A percentile compares a stretch with the other conserved stretches of the same genome.
phyloP scores from a whole-genome alignment of 2,329 filamentous ascomycete genomes.

The Escovopsis weberi region DNA sequence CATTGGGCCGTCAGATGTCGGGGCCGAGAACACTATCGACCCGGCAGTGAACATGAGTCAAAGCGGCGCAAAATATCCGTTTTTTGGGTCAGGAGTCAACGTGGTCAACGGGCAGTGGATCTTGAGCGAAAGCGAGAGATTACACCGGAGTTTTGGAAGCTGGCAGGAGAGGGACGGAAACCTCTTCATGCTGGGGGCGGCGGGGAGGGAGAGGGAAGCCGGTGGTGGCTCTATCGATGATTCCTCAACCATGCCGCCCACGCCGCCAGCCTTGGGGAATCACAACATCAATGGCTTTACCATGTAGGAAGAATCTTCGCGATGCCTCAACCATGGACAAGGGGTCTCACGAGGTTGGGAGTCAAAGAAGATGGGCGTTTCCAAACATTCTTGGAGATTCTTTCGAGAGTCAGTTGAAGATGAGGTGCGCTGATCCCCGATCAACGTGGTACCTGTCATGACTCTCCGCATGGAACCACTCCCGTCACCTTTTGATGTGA shows the following conservation, averaged over 20 bases:
- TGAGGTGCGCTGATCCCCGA: no score
- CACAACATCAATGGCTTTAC: conserved; percentile 17
- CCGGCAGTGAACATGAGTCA: conserved; percentile 9
- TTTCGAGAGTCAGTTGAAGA: neutral
- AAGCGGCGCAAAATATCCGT: conserved; percentile 4
- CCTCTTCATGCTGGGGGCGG: conserved; percentile 16
- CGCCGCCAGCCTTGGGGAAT: conserved; percentile 1
- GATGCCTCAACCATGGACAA: conserved; percentile 17
- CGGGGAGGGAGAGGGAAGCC: conserved; percentile 6
- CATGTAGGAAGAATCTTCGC: conserved; percentile 11
- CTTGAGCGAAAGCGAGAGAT: conserved; percentile 40
- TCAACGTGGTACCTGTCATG: no score
- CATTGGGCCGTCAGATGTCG: neutral
- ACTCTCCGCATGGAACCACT: no score
- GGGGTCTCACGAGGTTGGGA: conserved; percentile 23
- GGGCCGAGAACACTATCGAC: conserved; percentile 2
- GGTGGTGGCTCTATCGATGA: neutral
- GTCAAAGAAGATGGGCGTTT: conserved; percentile 4
- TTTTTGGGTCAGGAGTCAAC: conserved; percentile 12
- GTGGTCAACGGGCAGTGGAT: conserved; percentile 44
- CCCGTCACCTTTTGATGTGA: no score
- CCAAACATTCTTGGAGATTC: neutral
- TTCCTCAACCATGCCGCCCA: neutral
- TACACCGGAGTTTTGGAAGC: conserved; percentile 42
- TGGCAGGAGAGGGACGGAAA: conserved; percentile 20